Conservation (phyloP, 148 eudicot genomes). For the Polygonum aviculare region DNA sequence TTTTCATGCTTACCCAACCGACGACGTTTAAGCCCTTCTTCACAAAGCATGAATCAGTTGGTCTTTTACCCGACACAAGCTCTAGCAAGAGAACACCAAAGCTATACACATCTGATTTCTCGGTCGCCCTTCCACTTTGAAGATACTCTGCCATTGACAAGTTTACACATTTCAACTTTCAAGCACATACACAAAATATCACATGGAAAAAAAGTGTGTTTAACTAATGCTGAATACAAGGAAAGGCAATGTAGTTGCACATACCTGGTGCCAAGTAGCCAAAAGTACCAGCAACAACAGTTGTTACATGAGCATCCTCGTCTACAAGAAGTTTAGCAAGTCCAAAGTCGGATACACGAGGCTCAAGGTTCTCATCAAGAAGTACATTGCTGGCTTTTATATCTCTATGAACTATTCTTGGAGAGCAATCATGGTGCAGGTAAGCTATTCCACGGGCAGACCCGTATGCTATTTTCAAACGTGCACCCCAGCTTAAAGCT, state of each 20-base stretch:
- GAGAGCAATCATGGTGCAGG: slow-evolving; percentile 91
- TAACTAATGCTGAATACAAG: too few species aligned
- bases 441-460: slow-evolving; percentile 93
- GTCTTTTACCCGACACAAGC: slow-evolving; percentile 88
- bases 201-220: not conserved
- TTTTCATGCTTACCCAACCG: slow-evolving; percentile 63
- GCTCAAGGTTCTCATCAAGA: slow-evolving; percentile 86
- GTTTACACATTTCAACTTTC: too few species aligned
- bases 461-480: slow-evolving; percentile 74
- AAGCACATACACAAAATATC: too few species aligned
- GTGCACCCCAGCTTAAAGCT: slow-evolving; percentile 55
- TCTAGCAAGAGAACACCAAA: slow-evolving; percentile 88
- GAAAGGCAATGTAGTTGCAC: slow-evolving; percentile 10
- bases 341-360: slow-evolving; percentile 92
- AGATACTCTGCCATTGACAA: slow-evolving; percentile 55
- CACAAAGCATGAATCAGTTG: slow-evolving; percentile 79
- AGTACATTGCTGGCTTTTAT: slow-evolving; percentile 92
- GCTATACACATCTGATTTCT: slow-evolving; percentile 89
- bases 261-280: slow-evolving; percentile 96
- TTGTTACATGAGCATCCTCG: slow-evolving; percentile 91
- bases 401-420: slow-evolving; percentile 85
- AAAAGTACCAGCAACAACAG: slow-evolving; percentile 97
- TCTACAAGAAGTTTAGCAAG: slow-evolving; percentile 93
- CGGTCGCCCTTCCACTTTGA: slow-evolving; percentile 93
- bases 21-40: slow-evolving; percentile 79